phyloP scores from a whole-genome alignment of 169 alveolate genomes.

The Theileria orientalis region DNA sequence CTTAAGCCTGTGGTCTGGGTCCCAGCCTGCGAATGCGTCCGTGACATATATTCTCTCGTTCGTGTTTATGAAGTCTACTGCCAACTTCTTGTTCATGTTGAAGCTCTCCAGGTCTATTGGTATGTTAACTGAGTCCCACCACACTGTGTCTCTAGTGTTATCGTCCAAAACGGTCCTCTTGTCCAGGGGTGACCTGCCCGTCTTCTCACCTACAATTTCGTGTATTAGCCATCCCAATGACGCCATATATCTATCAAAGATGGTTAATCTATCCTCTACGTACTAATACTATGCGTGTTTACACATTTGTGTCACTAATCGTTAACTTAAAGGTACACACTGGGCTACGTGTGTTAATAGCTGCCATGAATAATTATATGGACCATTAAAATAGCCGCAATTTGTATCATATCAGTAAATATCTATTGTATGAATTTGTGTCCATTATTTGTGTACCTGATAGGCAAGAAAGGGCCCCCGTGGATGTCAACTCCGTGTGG shows the following conservation, averaged over 20 bases:
- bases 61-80: slow-evolving; percentile 88
- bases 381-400: neutral
- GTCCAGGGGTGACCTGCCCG: slow-evolving; percentile 92
- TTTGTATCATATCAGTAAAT: neutral
- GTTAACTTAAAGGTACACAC: neutral
- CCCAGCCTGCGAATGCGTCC: slow-evolving; percentile 98
- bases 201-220: slow-evolving; percentile 73
- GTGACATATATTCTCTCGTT: slow-evolving; percentile 86
- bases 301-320: neutral
- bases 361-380: neutral
- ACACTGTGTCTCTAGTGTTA: slow-evolving; percentile 74
- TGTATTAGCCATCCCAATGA: neutral
- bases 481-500: slow-evolving; percentile 75
- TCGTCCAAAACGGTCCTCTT: slow-evolving; percentile 89
- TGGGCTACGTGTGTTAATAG: neutral
- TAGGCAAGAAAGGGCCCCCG: slow-evolving; percentile 83
- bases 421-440: neutral
- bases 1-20: slow-evolving; percentile 85
- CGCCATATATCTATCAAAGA: neutral
- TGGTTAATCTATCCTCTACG: no score
- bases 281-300: neutral
- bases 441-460: slow-evolving; percentile 61
- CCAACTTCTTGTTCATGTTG: slow-evolving; percentile 86
- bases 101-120: slow-evolving; percentile 86
- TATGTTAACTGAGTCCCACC: slow-evolving; percentile 96